Percentiles rank a stretch among this genome's conserved stretches.
phyloP scores from a whole-genome alignment of 148 eudicot genomes.

The Amaranthus palmeri region DNA sequence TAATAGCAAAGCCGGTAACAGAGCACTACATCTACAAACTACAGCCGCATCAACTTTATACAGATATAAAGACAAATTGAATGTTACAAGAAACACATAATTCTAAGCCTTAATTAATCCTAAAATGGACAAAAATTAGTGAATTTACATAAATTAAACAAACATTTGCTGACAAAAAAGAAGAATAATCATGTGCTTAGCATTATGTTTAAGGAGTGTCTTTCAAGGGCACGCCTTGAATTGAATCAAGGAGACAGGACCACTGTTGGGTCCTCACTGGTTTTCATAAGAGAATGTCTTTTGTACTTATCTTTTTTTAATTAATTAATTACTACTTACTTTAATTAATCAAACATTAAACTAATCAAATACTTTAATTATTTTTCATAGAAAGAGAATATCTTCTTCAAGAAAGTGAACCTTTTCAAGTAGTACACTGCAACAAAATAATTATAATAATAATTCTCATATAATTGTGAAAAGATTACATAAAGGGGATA shows the following conservation, averaged over 20 bases:
- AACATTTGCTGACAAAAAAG: slow-evolving; percentile 45
- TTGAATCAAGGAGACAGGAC: slow-evolving; percentile 83
- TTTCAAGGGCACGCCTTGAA: slow-evolving; percentile 93
- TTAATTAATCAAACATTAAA: background rate
- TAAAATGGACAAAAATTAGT: slow-evolving; percentile 10
- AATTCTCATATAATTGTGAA: slow-evolving; percentile 16
- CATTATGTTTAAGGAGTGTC: slow-evolving; percentile 40
- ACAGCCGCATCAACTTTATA: slow-evolving; percentile 11
- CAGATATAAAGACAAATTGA: slow-evolving; percentile 26
- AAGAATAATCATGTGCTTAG: slow-evolving; percentile 76
- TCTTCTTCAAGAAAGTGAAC: slow-evolving; percentile 26
- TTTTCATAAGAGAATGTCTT: slow-evolving; percentile 55
- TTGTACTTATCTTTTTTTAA: slow-evolving; percentile 12
- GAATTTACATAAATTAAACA: slow-evolving; percentile 13
- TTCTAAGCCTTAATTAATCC: slow-evolving; percentile 12
- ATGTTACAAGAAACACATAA: slow-evolving; percentile 24
- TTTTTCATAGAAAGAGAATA: slow-evolving; percentile 5
- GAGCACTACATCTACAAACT: background rate
- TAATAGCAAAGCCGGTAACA: background rate
- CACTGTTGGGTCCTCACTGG: slow-evolving; percentile 42
- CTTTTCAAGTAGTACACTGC: slow-evolving; percentile 44
- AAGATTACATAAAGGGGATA: slow-evolving; percentile 27
- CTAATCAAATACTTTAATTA: background rate
- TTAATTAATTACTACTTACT: background rate
- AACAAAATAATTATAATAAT: background rate